phyloP scores from a whole-genome alignment of 331 rosid genomes.

The Malus hybrid region DNA sequence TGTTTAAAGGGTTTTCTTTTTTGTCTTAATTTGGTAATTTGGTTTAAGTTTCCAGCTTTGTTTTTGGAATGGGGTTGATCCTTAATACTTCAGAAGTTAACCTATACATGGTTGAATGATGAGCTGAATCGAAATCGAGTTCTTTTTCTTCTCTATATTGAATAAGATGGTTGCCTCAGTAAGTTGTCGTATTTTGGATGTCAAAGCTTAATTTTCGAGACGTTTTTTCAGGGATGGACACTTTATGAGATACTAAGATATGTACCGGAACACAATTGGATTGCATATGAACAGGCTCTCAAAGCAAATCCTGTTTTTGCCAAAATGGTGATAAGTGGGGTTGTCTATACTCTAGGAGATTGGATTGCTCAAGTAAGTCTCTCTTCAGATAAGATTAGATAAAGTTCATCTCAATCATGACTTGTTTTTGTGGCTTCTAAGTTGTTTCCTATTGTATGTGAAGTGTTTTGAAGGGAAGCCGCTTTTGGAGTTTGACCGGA shows the following conservation, averaged over 20 bases:
- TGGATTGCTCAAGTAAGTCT: slow-evolving; percentile 85
- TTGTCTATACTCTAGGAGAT: slow-evolving; percentile 82
- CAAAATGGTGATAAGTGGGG: slow-evolving; percentile 86
- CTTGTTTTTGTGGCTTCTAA: not conserved
- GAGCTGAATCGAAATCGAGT: not conserved
- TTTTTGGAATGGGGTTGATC: not conserved
- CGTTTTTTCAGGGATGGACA: slow-evolving; percentile 79
- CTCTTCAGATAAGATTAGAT: not conserved
- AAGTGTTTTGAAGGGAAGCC: slow-evolving; percentile 93
- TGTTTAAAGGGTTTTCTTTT: not conserved
- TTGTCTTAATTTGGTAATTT: not conserved
- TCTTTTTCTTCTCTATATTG: not conserved
- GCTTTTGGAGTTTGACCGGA: slow-evolving; percentile 68
- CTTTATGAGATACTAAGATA: slow-evolving; percentile 77
- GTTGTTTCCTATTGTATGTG: slow-evolving; percentile 8
- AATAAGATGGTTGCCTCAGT: not conserved
- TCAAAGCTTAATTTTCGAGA: not conserved
- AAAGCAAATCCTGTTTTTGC: slow-evolving; percentile 75
- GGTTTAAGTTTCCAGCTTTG: not conserved
- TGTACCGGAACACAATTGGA: slow-evolving; percentile 95
- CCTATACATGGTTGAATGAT: not conserved
- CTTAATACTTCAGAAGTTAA: not conserved
- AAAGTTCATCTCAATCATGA: not conserved
- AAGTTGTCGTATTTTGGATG: not conserved
- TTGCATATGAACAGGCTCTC: slow-evolving; percentile 86